These are phyloP conservation scores for Chlamydomonas asymmetrica DNA, from an alignment of 139 green algal species.

Conservation along the genomic window DNA sequence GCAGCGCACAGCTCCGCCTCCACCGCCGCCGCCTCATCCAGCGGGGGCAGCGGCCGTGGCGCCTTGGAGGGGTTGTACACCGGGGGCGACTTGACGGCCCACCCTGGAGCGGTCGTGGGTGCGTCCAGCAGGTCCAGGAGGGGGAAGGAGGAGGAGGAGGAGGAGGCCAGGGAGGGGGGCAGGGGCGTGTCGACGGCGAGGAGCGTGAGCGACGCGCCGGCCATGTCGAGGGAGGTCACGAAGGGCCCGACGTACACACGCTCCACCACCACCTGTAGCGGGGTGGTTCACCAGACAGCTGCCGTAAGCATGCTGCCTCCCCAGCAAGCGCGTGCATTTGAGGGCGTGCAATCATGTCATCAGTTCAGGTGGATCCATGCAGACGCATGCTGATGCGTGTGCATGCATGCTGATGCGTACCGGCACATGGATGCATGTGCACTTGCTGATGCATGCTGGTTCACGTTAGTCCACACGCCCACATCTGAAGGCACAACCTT, in stretches of 20 bases:
- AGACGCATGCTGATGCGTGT: too few relatives aligned
- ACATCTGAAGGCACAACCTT: too few relatives aligned
- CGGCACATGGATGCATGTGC: too few relatives aligned
- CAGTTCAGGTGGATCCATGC: too few relatives aligned
- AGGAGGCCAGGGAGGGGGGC: conserved; percentile 2
- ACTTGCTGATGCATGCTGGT: too few relatives aligned
- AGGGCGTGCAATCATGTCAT: too few relatives aligned
- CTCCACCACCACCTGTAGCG: too few relatives aligned
- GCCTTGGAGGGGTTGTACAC: conserved; percentile 5
- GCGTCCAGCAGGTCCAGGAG: conserved; percentile 63
- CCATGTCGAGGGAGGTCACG: conserved; percentile 86
- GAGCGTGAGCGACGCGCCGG: conserved; percentile 53
- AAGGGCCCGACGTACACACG: conserved; percentile 66
- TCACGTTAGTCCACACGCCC: too few relatives aligned
- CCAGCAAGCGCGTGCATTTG: too few relatives aligned
- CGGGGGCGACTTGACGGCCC: conserved; percentile 12
- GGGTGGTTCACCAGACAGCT: too few relatives aligned
- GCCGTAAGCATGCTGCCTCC: too few relatives aligned
- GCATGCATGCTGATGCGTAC: too few relatives aligned
- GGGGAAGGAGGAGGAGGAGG: conserved; percentile 29
- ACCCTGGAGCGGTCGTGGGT: conserved; percentile 35
- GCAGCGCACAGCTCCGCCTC: background rate
- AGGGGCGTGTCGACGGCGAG: conserved; percentile 17
- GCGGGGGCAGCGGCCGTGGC: background rate
- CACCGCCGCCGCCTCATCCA: background rate